Conservation (phyloP, 169 alveolate species). For the Eimeria praecox region DNA sequence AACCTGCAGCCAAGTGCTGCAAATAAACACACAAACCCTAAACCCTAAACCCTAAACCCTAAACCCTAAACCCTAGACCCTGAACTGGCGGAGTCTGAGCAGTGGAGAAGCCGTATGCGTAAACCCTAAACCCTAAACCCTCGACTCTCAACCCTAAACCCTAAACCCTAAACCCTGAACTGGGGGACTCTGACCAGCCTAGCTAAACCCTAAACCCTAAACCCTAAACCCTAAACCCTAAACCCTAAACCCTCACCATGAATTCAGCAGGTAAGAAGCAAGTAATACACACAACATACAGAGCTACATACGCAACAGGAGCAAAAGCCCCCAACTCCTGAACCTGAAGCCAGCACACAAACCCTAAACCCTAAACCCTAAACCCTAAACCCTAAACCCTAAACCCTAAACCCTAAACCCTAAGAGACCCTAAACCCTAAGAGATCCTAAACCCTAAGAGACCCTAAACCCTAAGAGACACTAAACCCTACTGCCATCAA, state of each 20-base stretch:
- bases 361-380: constrained; percentile 13
- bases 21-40: not conserved
- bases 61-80: constrained; percentile 27
- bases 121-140: constrained; percentile 35
- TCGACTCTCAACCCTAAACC: not conserved
- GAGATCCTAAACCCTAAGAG: constrained; percentile 39
- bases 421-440: too few relatives aligned
- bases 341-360: constrained; percentile 57
- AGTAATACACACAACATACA: constrained; percentile 34
- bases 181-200: not conserved
- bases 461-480: not conserved
- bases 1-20: constrained; percentile 58
- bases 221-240: not conserved
- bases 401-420: constrained; percentile 39
- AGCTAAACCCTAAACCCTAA: not conserved
- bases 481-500: not conserved
- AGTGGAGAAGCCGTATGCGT: not conserved
- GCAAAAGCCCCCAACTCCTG: constrained; percentile 46
- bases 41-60: constrained; percentile 33
- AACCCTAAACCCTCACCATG: constrained; percentile 48
- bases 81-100: not conserved
- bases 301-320: constrained; percentile 59
- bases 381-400: constrained; percentile 33
- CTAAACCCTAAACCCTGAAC: not conserved
- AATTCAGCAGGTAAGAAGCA: constrained; percentile 72